Base-by-base conservation (phyloP, 2,329 filamentous ascomycete species). In the Cryphonectria nitschkei region DNA sequence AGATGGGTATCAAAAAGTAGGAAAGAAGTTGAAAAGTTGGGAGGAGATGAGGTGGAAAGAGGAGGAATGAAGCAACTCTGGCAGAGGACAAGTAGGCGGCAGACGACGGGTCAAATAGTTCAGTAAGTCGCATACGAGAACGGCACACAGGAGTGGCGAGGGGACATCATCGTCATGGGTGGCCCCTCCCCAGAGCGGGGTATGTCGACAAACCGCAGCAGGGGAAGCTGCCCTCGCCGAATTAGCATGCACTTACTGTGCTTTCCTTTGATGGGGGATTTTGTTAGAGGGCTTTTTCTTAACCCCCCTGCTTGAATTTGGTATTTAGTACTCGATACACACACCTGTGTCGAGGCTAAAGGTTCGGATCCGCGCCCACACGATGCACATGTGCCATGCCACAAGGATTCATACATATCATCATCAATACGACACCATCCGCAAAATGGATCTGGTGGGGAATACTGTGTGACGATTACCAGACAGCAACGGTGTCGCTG, bases 341-440 rank as follows among this genome's bases (percentile, higher is more conserved):
- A 19, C 54, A 32, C 54, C 54, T 32, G 13, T 32, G 54, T 58
- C 29, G 54, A 69, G 41, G 70, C 67, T 70, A 70, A 54, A 61
- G 39, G 46, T 64, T 64, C 70, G 70, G 70, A 70, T 72, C 70
- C 70, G 70, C 70, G 14, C 32, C n/a, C 32, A 43, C 52, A 50
- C 32, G 22, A 34, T 61, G 41, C 61, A 43, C 52, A 46, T 50
- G 46, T 50, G 46, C 46, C 46, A n/a, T 50, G 46, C 19, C 22
- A 19, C 46, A 50, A 22, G 46, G 46, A 50, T 50, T 50, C 46
- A 11, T 50, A 50, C 46, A 50, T 50, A 46, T 11, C 22, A n/a
- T 50, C 46, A 50, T 50, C 46, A 50, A 22, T 16, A 22, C 22
- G 22, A 50, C 46, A 9, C 22, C 3, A n/a, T n/a, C 22, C n/a